These are phyloP conservation scores for Suillus variegatus DNA, from an alignment of 768 basidiomycete genomes.

Conservation along the genomic window DNA sequence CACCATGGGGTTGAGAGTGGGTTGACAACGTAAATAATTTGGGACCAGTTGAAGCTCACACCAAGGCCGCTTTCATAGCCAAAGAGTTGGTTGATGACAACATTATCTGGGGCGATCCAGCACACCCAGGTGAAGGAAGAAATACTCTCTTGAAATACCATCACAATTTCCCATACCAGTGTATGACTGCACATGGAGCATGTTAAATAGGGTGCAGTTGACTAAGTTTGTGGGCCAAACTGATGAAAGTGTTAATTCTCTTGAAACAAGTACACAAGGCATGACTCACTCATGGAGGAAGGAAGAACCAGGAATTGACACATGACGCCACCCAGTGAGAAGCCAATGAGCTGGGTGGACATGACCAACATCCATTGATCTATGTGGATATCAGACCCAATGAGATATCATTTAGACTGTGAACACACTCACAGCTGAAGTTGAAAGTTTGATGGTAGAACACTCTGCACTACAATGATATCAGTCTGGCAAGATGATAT, in stretches of 20 bases:
- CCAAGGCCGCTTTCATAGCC: slow-evolving; percentile 40
- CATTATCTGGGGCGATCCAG: slow-evolving; percentile 42
- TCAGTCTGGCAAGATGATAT: slow-evolving; percentile 32
- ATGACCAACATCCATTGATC: slow-evolving; percentile 16
- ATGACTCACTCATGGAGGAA: slow-evolving; percentile 59
- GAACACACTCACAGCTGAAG: slow-evolving; percentile 32
- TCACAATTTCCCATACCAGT: slow-evolving; percentile 25
- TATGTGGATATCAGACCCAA: background rate
- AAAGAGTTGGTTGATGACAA: slow-evolving; percentile 32
- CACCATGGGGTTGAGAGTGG: slow-evolving; percentile 36
- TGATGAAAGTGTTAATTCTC: slow-evolving; percentile 11
- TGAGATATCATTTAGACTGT: background rate
- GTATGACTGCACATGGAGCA: slow-evolving; percentile 19
- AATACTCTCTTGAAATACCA: slow-evolving; percentile 14
- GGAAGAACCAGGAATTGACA: slow-evolving; percentile 66
- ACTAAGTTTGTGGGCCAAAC: slow-evolving; percentile 31
- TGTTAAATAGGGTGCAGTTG: slow-evolving; percentile 30
- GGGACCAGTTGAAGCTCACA: slow-evolving; percentile 44
- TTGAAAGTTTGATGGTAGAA: slow-evolving; percentile 43
- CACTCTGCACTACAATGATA: slow-evolving; percentile 45
- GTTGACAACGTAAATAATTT: slow-evolving; percentile 62
- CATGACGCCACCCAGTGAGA: slow-evolving; percentile 39
- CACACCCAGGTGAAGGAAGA: slow-evolving; percentile 46
- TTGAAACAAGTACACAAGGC: slow-evolving; percentile 35
- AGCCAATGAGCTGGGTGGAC: slow-evolving; percentile 14